These are phyloP conservation scores for Xylaria cubensis DNA, from an alignment of 495 filamentous ascomycete genomes.

Conservation along the genomic window DNA sequence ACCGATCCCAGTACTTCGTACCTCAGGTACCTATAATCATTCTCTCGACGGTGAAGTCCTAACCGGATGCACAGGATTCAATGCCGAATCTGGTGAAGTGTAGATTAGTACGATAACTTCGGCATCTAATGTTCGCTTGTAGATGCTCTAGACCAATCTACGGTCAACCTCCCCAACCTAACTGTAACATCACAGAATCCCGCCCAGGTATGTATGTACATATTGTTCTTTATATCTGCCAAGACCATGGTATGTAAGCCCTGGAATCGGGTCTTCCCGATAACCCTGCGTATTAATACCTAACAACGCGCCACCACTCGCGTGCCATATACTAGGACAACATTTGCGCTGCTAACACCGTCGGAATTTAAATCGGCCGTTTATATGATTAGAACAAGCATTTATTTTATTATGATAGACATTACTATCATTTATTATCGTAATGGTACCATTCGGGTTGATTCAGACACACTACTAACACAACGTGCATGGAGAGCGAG, in stretches of 20 bases:
- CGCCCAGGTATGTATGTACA: not conserved
- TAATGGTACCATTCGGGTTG: not conserved
- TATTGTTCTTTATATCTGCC: not conserved
- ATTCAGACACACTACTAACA: not conserved
- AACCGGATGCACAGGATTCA: not conserved
- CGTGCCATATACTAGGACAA: not conserved
- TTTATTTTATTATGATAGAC: not conserved
- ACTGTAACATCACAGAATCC: not conserved
- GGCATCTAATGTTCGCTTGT: not conserved
- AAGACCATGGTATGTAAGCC: not conserved
- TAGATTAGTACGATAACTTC: not conserved
- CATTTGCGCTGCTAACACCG: not conserved
- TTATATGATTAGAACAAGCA: too few relatives aligned
- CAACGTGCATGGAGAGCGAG: slow-evolving; percentile 4
- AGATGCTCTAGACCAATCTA: slow-evolving; percentile 6
- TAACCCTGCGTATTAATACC: not conserved
- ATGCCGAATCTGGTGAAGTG: not conserved
- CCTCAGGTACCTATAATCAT: too few relatives aligned
- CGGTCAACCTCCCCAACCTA: not conserved
- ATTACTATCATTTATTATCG: too few relatives aligned
- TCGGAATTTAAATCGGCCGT: not conserved
- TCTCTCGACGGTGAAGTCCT: not conserved
- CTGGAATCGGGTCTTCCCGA: slow-evolving; percentile 4
- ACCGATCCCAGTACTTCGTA: not conserved
- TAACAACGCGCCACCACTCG: not conserved